phyloP scores from a whole-genome alignment of 2,329 filamentous ascomycete genomes.

The Biscogniauxia marginata region DNA sequence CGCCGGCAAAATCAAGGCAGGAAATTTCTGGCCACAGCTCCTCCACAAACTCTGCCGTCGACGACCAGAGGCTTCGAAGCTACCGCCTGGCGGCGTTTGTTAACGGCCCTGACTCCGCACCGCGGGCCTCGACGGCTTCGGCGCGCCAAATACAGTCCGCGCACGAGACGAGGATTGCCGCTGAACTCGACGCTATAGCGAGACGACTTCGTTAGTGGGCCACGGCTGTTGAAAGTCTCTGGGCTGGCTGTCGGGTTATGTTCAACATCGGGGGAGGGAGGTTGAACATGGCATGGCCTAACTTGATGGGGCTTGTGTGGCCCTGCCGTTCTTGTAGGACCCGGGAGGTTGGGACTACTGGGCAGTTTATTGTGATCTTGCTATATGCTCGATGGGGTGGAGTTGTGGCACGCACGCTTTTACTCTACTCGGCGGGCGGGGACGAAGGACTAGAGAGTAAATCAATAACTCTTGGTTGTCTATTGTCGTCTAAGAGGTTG shows the following conservation, averaged over 20 bases:
- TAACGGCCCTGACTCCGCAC: constrained; percentile 1
- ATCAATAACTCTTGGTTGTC: too few species aligned
- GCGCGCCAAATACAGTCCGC: neutral
- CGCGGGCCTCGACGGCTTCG: neutral
- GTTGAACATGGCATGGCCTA: too few species aligned
- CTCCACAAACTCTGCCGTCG: neutral
- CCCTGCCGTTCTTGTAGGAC: too few species aligned
- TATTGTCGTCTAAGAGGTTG: too few species aligned
- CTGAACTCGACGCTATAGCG: constrained; percentile 4
- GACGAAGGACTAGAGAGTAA: too few species aligned
- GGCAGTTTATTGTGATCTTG: too few species aligned
- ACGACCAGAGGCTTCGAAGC: constrained; percentile 1
- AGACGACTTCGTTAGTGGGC: neutral
- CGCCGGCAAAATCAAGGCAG: neutral
- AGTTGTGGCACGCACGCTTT: too few species aligned
- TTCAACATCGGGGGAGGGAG: too few species aligned
- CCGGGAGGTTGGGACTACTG: too few species aligned
- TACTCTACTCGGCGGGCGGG: too few species aligned
- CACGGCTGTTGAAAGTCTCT: neutral
- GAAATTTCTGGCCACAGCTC: neutral
- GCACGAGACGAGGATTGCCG: neutral
- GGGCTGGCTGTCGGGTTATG: neutral
- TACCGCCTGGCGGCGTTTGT: constrained; percentile 1
- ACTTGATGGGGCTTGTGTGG: too few species aligned
- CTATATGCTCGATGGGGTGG: too few species aligned